Evolutionary conservation across 176 grass and related monocot genomes (phyloP), one percentile per base, ranked within the genome.

Genomic region (Oryza meyeriana): DNA sequence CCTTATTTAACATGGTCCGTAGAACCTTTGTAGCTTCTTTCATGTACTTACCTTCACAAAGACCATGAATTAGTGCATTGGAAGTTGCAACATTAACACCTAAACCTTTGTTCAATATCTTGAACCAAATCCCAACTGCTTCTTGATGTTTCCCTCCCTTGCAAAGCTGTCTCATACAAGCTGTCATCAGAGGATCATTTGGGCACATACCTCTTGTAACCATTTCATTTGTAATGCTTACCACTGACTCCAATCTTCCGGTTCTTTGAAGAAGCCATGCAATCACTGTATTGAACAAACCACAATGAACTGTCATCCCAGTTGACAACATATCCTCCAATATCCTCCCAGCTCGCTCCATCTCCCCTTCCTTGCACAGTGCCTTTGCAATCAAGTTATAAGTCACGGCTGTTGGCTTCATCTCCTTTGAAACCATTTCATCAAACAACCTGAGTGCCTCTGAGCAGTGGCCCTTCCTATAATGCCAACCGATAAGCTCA

Each of bases 31-130:
- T 77, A 41, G 92, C 90, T 68, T 87, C 90, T 67, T 81, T 78
- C 73, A 87, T 87, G 72, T 91, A 76, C 55, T 61, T 85, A 67
- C 82, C 83, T 72, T 80, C 61, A 82, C 88, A 94, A 78, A 97
- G 88, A 22, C 92, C 94, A 74, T 92, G 86, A 97, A 97, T 82
- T 84, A 97, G 85, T 2, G 85, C 94, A 92, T 97, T 97, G 13
- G 88, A 97, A 81, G 92, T 92, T 48, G 81, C 72, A 69, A 81
- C 80, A 81, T 86, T 92, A 73, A 90, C 74, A 74, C 47, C 75
- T 81, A 97, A 92, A 87, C 88, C 94, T 87, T 88, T 91, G 6
- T 76, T 65, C 69, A 87, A 11, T 40, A 92, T 69, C 76, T 85
- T 72, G 17, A 64, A 89, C 92, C 87, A 97, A 76, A 94, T 85